phyloP scores from a whole-genome alignment of 257 asterid species.

The Scutellaria minor region DNA sequence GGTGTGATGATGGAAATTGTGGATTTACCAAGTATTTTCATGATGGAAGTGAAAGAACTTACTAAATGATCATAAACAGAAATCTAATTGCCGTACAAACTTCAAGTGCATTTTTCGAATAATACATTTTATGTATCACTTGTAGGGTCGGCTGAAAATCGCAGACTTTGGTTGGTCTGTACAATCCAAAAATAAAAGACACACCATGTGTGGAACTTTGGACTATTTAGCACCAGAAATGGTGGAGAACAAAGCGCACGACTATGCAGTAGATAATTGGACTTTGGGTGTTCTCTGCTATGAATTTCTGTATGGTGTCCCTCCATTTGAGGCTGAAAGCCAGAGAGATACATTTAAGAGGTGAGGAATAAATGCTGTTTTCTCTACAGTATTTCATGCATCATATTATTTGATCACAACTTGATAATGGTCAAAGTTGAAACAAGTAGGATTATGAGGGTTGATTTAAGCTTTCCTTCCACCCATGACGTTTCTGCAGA shows the following conservation, averaged over 20 bases:
- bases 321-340: slow-evolving; percentile 94
- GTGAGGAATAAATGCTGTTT: slow-evolving; percentile 37
- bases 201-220: slow-evolving; percentile 92
- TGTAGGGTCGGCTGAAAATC: slow-evolving; percentile 84
- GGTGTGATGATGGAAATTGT: slow-evolving; percentile 9
- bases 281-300: slow-evolving; percentile 88
- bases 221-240: slow-evolving; percentile 98
- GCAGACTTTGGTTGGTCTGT: slow-evolving; percentile 99
- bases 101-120: slow-evolving; percentile 5
- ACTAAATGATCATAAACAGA: slow-evolving; percentile 9
- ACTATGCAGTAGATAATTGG: slow-evolving; percentile 93
- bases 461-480: slow-evolving; percentile 89
- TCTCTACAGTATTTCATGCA: slow-evolving; percentile 15
- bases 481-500: slow-evolving; percentile 60
- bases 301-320: slow-evolving; percentile 82
- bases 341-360: slow-evolving; percentile 81
- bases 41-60: slow-evolving; percentile 16
- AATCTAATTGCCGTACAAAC: neutral
- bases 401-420: slow-evolving; percentile 2
- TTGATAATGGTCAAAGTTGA: slow-evolving; percentile 21
- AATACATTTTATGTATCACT: slow-evolving; percentile 20
- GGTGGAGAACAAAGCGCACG: slow-evolving; percentile 94
- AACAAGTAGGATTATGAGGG: slow-evolving; percentile 70
- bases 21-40: neutral
- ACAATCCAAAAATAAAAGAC: slow-evolving; percentile 81